phyloP scores from a whole-genome alignment of 495 filamentous ascomycete genomes.

The Lasiosphaeria hispida region DNA sequence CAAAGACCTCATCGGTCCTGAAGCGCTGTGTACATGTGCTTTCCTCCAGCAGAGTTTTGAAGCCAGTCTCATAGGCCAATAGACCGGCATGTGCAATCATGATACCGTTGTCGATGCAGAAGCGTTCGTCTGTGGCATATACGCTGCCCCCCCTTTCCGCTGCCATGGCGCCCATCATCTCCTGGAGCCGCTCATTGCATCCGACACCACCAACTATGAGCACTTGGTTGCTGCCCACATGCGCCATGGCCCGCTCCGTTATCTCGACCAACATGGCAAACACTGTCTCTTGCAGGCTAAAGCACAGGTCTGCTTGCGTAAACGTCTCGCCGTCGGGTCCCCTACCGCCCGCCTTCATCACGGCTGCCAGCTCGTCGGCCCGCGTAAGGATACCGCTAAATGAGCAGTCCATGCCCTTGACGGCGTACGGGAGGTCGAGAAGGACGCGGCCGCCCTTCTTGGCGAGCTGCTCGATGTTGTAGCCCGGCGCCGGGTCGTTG shows the following conservation, averaged over 20 bases:
- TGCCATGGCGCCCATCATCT: conserved; percentile 99
- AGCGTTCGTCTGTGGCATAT: conserved; percentile 93
- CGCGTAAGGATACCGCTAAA: conserved; percentile 87
- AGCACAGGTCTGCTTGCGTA: conserved; percentile 87
- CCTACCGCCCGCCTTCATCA: conserved; percentile 51
- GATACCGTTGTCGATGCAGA: conserved; percentile 98
- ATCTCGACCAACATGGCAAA: conserved; percentile 98
- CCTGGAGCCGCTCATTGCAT: conserved; percentile 91
- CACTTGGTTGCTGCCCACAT: conserved; percentile 87
- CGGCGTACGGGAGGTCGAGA: conserved; percentile 88
- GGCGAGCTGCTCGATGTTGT: conserved; percentile 96
- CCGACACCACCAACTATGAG: conserved; percentile 97
- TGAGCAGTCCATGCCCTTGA: conserved; percentile 97
- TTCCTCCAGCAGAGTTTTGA: conserved; percentile 71
- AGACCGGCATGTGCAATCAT: conserved; percentile 99
- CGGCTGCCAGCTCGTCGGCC: conserved; percentile 72
- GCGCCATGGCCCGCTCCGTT: conserved; percentile 97
- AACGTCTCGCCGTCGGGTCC: conserved; percentile 47
- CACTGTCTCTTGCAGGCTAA: conserved; percentile 90
- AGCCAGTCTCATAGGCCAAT: conserved; percentile 76
- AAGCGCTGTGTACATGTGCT: conserved; percentile 92
- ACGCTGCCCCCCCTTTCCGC: conserved; percentile 82
- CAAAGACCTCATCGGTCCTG: conserved; percentile 88
- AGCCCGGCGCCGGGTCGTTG: conserved; percentile 94
- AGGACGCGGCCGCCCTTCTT: conserved; percentile 65